Percentiles rank a stretch among this genome's conserved stretches.
Conservation (phyloP, 805 yeast genomes). For the Myxozyma udenii region DNA sequence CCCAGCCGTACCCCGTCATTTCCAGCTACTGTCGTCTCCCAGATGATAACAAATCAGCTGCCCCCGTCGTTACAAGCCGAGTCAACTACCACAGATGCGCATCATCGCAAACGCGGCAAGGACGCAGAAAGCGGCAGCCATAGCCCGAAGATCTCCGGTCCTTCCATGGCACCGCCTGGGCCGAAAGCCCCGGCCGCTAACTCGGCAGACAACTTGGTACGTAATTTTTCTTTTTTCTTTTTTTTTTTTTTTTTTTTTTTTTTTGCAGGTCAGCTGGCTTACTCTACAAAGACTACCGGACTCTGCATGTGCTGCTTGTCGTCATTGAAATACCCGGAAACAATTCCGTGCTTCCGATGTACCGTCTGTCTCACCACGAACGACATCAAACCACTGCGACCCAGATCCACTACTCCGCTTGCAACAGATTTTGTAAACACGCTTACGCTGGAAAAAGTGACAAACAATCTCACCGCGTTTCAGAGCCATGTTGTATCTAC, state of each 20-base stretch:
- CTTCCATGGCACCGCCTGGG: no score
- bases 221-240: no score
- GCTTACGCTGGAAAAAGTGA: no score
- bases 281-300: conserved; percentile 19
- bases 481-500: conserved; percentile 47
- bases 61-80: not conserved
- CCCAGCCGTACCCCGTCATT: not conserved
- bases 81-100: not conserved
- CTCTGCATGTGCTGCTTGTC: conserved; percentile 36
- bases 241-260: not conserved
- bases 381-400: conserved; percentile 29
- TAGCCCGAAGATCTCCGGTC: no score
- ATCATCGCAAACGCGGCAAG: not conserved
- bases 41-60: not conserved
- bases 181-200: not conserved
- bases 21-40: not conserved
- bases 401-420: conserved; percentile 1
- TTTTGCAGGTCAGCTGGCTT: not conserved
- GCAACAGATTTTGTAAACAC: not conserved
- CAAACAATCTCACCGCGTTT: conserved; percentile 43
- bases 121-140: not conserved
- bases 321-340: conserved; percentile 32
- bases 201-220: no score
- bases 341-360: conserved; percentile 49
- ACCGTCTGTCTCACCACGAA: conserved; percentile 48